Conservation (phyloP, 768 basidiomycete genomes). For the Panaeolus papilionaceus region DNA sequence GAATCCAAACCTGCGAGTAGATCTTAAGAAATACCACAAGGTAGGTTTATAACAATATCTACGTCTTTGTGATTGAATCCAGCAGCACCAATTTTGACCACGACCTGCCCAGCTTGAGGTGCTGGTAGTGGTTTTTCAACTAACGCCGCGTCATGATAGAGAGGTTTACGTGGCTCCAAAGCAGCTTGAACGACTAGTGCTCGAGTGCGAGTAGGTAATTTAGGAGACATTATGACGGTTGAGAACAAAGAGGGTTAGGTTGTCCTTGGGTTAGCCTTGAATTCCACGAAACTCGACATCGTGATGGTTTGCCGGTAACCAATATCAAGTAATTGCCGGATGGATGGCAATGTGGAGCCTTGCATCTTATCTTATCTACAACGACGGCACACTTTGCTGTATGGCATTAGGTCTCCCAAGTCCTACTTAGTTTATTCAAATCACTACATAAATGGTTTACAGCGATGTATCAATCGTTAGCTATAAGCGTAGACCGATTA, state of each 20-base stretch:
- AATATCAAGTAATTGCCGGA: neutral
- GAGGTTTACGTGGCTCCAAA: conserved; percentile 41
- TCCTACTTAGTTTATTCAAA: too few species aligned
- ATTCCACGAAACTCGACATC: neutral
- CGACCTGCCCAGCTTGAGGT: conserved; percentile 61
- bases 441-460: too few species aligned
- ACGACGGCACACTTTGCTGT: too few species aligned
- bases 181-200: conserved; percentile 57
- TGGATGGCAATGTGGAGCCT: neutral
- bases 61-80: conserved; percentile 85
- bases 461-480: too few species aligned
- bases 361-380: too few species aligned
- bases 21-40: conserved; percentile 11
- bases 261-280: neutral
- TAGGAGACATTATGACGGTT: neutral
- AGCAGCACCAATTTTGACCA: conserved; percentile 72
- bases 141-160: conserved; percentile 64
- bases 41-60: conserved; percentile 14
- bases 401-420: too few species aligned
- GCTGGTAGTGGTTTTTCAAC: conserved; percentile 54
- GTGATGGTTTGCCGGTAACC: neutral
- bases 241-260: neutral
- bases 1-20: conserved; percentile 69
- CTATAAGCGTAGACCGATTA: too few species aligned
- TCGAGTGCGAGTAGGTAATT: conserved; percentile 49